These are phyloP conservation scores for Cladosporium sp. DNA, from an alignment of 2,329 filamentous ascomycete genomes.

Conservation along the genomic window DNA sequence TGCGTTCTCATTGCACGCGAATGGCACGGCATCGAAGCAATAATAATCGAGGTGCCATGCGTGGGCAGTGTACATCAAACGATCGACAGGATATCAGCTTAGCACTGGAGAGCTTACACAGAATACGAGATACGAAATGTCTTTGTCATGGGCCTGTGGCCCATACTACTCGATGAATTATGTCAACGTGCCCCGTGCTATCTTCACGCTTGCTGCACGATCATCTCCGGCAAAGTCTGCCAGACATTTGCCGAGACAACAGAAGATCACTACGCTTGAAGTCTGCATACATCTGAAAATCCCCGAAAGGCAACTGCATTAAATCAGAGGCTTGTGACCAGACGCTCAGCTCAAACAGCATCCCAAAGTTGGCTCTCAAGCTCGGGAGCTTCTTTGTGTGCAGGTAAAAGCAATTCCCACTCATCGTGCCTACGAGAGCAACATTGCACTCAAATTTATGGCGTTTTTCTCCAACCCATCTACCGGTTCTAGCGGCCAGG, in stretches of 20 bases:
- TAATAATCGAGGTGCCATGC: neutral
- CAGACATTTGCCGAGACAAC: slow-evolving; percentile 1
- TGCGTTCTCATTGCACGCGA: neutral
- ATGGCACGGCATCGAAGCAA: neutral
- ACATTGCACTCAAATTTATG: neutral
- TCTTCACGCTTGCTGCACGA: neutral
- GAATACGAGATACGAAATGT: neutral
- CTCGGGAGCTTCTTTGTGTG: neutral
- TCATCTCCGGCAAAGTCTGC: neutral
- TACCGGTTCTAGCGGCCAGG: slow-evolving; percentile 4
- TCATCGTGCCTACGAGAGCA: neutral
- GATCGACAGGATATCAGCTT: neutral
- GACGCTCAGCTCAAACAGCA: neutral
- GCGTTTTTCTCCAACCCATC: neutral
- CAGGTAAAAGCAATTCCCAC: neutral
- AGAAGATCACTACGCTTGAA: neutral
- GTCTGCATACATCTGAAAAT: neutral
- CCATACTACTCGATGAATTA: neutral
- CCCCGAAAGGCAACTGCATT: neutral
- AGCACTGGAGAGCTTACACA: neutral
- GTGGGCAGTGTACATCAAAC: neutral
- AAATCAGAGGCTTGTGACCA: neutral
- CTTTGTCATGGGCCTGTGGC: neutral
- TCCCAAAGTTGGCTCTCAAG: neutral
- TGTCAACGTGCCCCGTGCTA: slow-evolving; percentile 3